These are phyloP conservation scores for Fusarium subglutinans DNA, from an alignment of 2,329 filamentous ascomycete species.

Conservation along the genomic window DNA sequence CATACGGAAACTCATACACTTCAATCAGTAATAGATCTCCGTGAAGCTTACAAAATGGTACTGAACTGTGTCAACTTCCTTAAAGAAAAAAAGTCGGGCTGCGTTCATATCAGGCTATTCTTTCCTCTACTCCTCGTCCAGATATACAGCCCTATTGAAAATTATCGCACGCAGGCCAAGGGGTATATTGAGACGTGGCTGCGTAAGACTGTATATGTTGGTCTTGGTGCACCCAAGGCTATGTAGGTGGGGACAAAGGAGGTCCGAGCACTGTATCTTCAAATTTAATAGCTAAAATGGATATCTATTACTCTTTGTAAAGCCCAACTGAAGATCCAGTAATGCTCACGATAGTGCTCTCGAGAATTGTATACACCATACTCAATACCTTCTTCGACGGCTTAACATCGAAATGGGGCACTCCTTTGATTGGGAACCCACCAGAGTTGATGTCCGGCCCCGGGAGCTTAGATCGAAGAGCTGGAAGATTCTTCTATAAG, in stretches of 20 bases:
- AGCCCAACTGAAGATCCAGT: neutral
- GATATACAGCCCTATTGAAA: neutral
- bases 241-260: neutral
- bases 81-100: too few relatives aligned
- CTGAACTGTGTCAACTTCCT: too few relatives aligned
- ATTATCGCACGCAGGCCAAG: neutral
- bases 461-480: neutral
- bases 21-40: too few relatives aligned
- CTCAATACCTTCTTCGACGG: neutral
- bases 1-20: too few relatives aligned
- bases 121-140: neutral
- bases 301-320: neutral
- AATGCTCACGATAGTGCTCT: neutral
- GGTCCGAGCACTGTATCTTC: neutral
- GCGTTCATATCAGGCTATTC: neutral
- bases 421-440: neutral
- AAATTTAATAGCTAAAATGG: neutral
- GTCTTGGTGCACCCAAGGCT: neutral
- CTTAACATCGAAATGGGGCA: neutral
- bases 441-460: neutral
- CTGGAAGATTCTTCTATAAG: neutral
- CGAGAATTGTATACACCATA: neutral
- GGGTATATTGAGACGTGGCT: neutral
- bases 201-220: neutral
- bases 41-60: too few relatives aligned